A percentile compares a stretch with the other conserved stretches of the same genome.
These are phyloP conservation scores for Tremella yokohamensis DNA, from an alignment of 768 basidiomycete species.

Conservation along the genomic window DNA sequence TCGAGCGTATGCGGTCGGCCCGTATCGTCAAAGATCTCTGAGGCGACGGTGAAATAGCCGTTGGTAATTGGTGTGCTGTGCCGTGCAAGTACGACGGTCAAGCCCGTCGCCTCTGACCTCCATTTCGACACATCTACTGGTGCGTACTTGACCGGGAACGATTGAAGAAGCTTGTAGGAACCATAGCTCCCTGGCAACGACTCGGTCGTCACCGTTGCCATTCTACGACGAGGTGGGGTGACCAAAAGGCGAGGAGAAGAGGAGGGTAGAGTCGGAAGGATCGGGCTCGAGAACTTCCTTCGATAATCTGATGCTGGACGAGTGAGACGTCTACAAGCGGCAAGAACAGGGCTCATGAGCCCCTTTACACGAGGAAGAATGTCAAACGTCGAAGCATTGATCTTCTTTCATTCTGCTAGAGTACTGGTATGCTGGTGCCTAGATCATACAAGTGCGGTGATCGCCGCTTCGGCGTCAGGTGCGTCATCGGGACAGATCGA, in stretches of 20 bases:
- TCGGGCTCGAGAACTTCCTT: too few species aligned
- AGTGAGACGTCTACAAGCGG: too few species aligned
- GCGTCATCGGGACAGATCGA: too few species aligned
- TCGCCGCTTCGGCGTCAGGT: too few species aligned
- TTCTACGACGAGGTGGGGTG: background rate
- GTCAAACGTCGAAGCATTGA: too few species aligned
- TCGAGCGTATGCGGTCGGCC: conserved; percentile 96
- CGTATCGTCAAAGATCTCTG: conserved; percentile 91
- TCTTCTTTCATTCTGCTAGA: too few species aligned
- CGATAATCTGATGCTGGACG: too few species aligned
- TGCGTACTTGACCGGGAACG: conserved; percentile 70
- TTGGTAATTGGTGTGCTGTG: conserved; percentile 67
- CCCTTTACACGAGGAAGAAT: too few species aligned
- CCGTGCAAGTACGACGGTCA: conserved; percentile 83
- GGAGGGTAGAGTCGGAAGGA: too few species aligned
- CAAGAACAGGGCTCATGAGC: too few species aligned
- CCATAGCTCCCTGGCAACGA: conserved; percentile 54
- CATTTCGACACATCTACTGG: conserved; percentile 82
- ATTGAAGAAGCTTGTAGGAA: conserved; percentile 77
- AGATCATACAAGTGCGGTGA: too few species aligned
- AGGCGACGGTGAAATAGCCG: conserved; percentile 83
- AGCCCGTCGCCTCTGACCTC: conserved; percentile 79
- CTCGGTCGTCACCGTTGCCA: background rate
- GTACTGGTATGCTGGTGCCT: too few species aligned
- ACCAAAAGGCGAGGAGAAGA: background rate